Conservation (phyloP, 2,329 filamentous ascomycete species). For the Anthostomella pinea region DNA sequence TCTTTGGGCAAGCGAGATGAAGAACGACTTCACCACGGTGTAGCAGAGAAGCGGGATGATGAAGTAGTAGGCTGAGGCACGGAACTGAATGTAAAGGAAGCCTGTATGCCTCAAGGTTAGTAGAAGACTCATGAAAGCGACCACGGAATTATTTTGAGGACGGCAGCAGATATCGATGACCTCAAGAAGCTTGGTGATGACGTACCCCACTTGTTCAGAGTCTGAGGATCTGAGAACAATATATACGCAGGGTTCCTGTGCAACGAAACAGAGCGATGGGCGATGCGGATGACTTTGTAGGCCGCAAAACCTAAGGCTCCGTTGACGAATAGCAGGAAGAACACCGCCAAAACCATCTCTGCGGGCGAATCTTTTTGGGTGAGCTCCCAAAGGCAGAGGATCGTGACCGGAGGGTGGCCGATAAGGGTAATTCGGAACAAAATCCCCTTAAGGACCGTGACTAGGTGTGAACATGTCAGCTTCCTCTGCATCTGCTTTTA, state of each 20-base stretch:
- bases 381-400: constrained; percentile 91
- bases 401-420: constrained; percentile 85
- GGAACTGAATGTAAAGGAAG: constrained; percentile 95
- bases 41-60: constrained; percentile 78
- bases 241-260: constrained; percentile 98
- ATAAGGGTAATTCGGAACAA: constrained; percentile 88
- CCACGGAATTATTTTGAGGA: neutral
- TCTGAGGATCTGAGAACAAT: constrained; percentile 90
- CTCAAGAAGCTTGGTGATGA: constrained; percentile 1
- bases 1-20: constrained; percentile 77
- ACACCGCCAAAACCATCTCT: constrained; percentile 80
- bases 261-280: constrained; percentile 82
- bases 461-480: constrained; percentile 16
- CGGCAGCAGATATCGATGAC: neutral
- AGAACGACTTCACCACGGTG: constrained; percentile 82
- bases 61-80: constrained; percentile 93
- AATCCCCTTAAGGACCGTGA: constrained; percentile 88
- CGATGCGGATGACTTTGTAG: constrained; percentile 84
- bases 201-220: constrained; percentile 81
- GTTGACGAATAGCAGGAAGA: constrained; percentile 81
- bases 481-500: no score
- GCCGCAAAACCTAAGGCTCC: constrained; percentile 80
- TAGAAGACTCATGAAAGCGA: no score
- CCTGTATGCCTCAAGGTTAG: constrained; percentile 42
- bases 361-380: constrained; percentile 82